Evolutionary conservation across 371 early-diverging fungal genomes (phyloP).

Genomic region (Mucor circinelloides): DNA sequence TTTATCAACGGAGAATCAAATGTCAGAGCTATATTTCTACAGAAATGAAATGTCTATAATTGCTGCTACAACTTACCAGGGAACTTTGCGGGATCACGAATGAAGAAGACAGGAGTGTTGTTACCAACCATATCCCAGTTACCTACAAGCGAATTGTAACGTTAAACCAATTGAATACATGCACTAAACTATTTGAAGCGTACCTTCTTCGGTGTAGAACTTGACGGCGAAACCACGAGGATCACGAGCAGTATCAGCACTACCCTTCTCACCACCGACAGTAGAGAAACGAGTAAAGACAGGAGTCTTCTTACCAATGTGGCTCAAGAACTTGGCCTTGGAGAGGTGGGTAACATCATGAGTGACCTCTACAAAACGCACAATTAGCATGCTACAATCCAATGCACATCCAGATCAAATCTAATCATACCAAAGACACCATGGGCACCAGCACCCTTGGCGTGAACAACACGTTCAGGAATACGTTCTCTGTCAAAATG

Average conservation of each 20-base stretch:
- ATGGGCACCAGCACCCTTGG: conserved; percentile 53
- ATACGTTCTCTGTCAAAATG: conserved; percentile 88
- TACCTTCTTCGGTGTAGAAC: conserved; percentile 78
- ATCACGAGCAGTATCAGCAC: conserved; percentile 77
- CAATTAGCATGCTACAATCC: not conserved
- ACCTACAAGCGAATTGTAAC: not conserved
- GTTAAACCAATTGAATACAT: not conserved
- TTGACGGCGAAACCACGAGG: conserved; percentile 81
- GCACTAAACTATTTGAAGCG: not conserved
- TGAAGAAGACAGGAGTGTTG: conserved; percentile 71
- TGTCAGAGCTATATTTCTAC: not conserved
- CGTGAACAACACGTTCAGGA: conserved; percentile 56
- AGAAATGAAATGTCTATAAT: not conserved
- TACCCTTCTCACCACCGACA: conserved; percentile 79
- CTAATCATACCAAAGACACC: conserved; percentile 68
- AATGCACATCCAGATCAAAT: not conserved
- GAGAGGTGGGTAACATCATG: conserved; percentile 72
- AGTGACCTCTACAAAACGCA: conserved; percentile 60
- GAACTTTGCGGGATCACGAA: conserved; percentile 81
- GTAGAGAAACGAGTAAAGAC: conserved; percentile 82
- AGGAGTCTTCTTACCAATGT: conserved; percentile 77
- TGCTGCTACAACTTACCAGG: conserved; percentile 34
- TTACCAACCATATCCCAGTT: conserved; percentile 80
- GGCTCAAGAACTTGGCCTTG: conserved; percentile 75
- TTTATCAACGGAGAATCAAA: not conserved